phyloP scores from a whole-genome alignment of 768 basidiomycete genomes.

The Omphalotus guepiniiformis region DNA sequence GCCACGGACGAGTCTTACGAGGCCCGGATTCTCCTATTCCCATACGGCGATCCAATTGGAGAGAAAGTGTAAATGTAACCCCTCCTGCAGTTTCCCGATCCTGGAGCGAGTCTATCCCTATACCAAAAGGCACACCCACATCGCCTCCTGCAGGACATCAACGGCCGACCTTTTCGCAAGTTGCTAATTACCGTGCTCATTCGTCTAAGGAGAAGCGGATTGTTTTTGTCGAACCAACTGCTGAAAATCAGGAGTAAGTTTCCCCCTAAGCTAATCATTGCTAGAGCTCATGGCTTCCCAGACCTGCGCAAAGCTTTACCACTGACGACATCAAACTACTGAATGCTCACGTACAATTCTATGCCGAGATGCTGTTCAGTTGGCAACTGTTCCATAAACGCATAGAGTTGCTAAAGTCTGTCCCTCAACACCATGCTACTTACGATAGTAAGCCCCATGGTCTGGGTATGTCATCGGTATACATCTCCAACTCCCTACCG shows the following conservation, averaged over 20 bases:
- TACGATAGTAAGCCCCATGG: constrained; percentile 24
- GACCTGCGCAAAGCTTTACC: background rate
- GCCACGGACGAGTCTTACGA: constrained; percentile 11
- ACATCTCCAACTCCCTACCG: constrained; percentile 5
- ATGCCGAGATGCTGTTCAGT: constrained; percentile 70
- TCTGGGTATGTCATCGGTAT: constrained; percentile 2
- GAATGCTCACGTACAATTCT: constrained; percentile 53
- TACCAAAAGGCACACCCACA: constrained; percentile 29
- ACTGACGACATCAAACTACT: background rate
- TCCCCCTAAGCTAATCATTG: background rate
- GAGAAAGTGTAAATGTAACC: constrained; percentile 21
- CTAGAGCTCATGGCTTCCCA: background rate
- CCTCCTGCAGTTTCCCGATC: constrained; percentile 41
- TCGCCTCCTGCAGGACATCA: constrained; percentile 41
- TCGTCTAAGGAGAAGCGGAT: constrained; percentile 33
- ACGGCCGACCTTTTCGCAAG: constrained; percentile 38
- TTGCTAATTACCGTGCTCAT: constrained; percentile 27
- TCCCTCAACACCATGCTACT: constrained; percentile 26
- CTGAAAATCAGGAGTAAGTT: constrained; percentile 13
- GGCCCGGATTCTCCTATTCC: constrained; percentile 25
- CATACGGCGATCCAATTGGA: constrained; percentile 18
- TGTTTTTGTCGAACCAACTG: constrained; percentile 23
- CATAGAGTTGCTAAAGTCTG: constrained; percentile 67
- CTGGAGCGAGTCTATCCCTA: constrained; percentile 44
- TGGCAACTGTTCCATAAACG: constrained; percentile 74